These are phyloP conservation scores for Exophiala aquamarina DNA, from an alignment of 2,329 filamentous ascomycete species.

Conservation along the genomic window DNA sequence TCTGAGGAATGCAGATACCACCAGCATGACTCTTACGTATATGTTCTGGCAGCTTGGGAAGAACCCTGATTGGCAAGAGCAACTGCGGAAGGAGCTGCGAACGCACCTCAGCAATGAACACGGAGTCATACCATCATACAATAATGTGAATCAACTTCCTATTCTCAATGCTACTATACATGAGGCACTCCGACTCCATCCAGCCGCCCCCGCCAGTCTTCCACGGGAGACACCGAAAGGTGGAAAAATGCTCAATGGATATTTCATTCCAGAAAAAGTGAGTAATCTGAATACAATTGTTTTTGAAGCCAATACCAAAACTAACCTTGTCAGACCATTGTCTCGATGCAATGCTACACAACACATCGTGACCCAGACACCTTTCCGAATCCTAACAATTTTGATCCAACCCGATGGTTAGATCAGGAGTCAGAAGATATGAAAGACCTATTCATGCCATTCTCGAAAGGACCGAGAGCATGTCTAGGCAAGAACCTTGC, in stretches of 20 bases:
- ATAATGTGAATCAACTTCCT: background rate
- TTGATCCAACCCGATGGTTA: constrained; percentile 47
- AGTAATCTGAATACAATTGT: background rate
- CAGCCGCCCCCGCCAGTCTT: constrained; percentile 41
- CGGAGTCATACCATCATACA: constrained; percentile 3
- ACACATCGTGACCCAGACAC: constrained; percentile 49
- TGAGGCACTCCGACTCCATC: constrained; percentile 44
- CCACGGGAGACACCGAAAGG: constrained; percentile 40
- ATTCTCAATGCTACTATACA: constrained; percentile 39
- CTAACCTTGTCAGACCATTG: constrained; percentile 42
- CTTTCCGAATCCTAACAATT: constrained; percentile 48
- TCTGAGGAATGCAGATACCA: background rate
- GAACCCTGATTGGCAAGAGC: constrained; percentile 30
- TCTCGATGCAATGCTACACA: constrained; percentile 50
- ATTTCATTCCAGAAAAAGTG: constrained; percentile 31
- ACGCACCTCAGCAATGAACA: background rate
- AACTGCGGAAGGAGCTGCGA: constrained; percentile 32
- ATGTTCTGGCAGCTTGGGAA: constrained; percentile 37
- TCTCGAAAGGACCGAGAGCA: constrained; percentile 16
- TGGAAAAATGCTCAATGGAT: constrained; percentile 37
- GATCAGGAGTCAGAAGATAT: background rate
- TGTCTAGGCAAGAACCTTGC: constrained; percentile 25
- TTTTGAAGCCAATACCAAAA: constrained; percentile 30
- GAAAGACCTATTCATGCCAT: constrained; percentile 14
- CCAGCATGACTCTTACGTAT: constrained; percentile 31